Conservation (phyloP, 1,284 basidiomycete genomes). For the Salmacisia buchloeana region DNA sequence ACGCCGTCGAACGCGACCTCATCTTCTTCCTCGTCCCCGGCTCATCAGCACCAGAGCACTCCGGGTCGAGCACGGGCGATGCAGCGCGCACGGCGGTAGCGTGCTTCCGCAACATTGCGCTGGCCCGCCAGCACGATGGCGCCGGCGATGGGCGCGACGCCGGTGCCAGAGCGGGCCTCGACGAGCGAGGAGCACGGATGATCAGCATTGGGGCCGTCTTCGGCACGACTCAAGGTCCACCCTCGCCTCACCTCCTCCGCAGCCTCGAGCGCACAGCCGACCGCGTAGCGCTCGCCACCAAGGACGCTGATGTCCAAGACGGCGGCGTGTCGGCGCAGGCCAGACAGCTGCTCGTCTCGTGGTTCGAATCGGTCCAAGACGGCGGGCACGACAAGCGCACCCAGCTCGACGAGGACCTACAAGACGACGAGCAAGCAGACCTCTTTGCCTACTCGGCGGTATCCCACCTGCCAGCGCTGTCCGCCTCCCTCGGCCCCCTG, state of each 20-base stretch:
- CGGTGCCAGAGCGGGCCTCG: slow-evolving; percentile 3
- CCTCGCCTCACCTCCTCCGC: slow-evolving; percentile 14
- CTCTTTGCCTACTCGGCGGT: slow-evolving; percentile 24
- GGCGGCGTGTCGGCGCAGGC: too few species aligned
- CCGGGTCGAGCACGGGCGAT: too few species aligned
- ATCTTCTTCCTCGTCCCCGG: slow-evolving; percentile 23
- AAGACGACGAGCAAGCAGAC: slow-evolving; percentile 11
- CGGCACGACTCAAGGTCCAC: background rate
- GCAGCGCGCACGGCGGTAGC: slow-evolving; percentile 30
- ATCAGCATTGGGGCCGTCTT: slow-evolving; percentile 27
- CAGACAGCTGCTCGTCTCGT: slow-evolving; percentile 21
- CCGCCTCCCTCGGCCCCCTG: slow-evolving; percentile 30
- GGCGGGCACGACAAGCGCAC: too few species aligned
- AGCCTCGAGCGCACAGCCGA: slow-evolving; percentile 13
- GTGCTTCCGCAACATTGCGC: slow-evolving; percentile 27
- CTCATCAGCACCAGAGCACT: slow-evolving; percentile 9
- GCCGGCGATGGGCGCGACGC: slow-evolving; percentile 4
- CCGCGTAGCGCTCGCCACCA: slow-evolving; percentile 28
- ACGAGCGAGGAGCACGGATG: slow-evolving; percentile 34
- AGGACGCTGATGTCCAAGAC: slow-evolving; percentile 10
- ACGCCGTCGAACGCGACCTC: slow-evolving; percentile 27
- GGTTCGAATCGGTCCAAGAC: slow-evolving; percentile 24
- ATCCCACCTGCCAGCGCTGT: slow-evolving; percentile 32
- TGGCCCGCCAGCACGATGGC: slow-evolving; percentile 10
- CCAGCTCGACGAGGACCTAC: too few species aligned